Percentiles rank a stretch among this genome's conserved stretches.
Evolutionary conservation across 129 eudicot species (phyloP).

Genomic region (Logfia minima): DNA sequence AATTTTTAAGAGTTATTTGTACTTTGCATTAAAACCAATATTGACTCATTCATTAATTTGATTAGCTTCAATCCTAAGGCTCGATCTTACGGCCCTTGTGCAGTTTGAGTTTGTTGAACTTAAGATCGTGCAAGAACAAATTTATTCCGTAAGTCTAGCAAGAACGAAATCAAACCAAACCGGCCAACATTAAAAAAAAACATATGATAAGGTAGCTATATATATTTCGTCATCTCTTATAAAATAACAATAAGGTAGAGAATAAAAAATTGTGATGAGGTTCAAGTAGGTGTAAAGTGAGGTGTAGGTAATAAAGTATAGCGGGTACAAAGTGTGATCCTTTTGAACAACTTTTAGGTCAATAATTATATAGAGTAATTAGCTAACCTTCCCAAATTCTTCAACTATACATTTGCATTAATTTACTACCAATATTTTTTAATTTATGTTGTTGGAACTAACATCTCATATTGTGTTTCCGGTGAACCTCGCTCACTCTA

Average conservation of each 20-base stretch:
- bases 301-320: conserved; percentile 47
- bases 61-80: too few species aligned
- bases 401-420: conserved; percentile 38
- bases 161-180: conserved; percentile 15
- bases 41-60: too few species aligned
- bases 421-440: conserved; percentile 28
- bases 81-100: too few species aligned
- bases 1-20: too few species aligned
- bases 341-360: conserved; percentile 55
- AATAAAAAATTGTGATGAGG: conserved; percentile 28
- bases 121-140: neutral
- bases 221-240: neutral
- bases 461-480: conserved; percentile 34
- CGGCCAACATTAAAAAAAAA: neutral
- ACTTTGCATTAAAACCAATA: too few species aligned
- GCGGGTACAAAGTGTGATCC: conserved; percentile 44
- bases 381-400: conserved; percentile 45
- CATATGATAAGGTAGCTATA: conserved; percentile 4
- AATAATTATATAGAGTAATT: conserved; percentile 44
- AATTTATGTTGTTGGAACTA: conserved; percentile 52
- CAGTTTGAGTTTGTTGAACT: too few species aligned
- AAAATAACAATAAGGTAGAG: neutral
- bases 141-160: neutral
- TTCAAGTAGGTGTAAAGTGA: conserved; percentile 78
- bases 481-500: conserved; percentile 31